A percentile compares a stretch with the other conserved stretches of the same genome.
Evolutionary conservation across 331 rosid species (phyloP).

Genomic region (Telfairia occidentalis): DNA sequence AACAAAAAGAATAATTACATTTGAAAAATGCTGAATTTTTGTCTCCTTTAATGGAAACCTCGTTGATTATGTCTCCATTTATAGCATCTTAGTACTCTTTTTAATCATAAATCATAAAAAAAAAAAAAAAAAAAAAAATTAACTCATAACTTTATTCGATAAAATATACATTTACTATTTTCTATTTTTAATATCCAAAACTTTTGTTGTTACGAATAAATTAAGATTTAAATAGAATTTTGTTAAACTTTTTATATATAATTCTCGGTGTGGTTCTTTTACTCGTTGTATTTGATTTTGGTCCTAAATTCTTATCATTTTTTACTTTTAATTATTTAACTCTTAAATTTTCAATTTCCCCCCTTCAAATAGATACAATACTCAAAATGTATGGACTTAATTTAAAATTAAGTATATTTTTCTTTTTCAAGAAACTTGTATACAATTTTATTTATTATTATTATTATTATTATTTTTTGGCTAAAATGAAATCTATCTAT

Average conservation of each 20-base stretch:
- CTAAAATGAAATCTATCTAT: too few species aligned
- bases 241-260: background rate
- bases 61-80: background rate
- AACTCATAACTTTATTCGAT: background rate
- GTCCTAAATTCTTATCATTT: too few species aligned
- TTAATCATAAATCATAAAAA: background rate
- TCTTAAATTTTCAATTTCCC: too few species aligned
- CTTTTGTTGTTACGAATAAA: background rate
- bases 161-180: background rate
- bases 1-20: background rate
- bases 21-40: background rate
- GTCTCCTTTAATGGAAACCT: conserved; percentile 5
- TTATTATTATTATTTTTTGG: too few species aligned
- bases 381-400: too few species aligned
- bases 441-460: too few species aligned
- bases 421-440: too few species aligned
- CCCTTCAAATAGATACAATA: too few species aligned
- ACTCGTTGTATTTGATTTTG: too few species aligned
- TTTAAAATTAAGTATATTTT: too few species aligned
- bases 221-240: background rate
- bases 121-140: background rate
- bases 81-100: background rate
- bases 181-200: background rate
- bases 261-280: too few species aligned
- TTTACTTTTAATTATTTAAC: too few species aligned